A percentile compares a stretch with the other conserved stretches of the same genome.
Conservation (phyloP, 2,329 filamentous ascomycete species). For the Ilyonectria sp. region DNA sequence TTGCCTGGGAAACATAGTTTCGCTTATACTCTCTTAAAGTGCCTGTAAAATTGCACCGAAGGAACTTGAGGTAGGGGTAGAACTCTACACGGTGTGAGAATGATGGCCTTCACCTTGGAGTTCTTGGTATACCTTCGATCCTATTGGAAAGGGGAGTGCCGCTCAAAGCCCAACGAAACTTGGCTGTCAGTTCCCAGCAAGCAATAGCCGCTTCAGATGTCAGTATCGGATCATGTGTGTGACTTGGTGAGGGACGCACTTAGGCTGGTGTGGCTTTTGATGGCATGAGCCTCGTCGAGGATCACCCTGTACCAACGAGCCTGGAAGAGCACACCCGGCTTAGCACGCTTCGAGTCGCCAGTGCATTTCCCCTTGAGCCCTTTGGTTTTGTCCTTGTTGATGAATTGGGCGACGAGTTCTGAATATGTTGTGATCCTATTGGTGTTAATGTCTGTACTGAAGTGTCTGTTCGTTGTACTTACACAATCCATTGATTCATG, state of each 20-base stretch:
- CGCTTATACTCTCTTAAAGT: slow-evolving; percentile 21
- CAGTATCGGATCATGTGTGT: background rate
- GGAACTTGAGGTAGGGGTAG: slow-evolving; percentile 54
- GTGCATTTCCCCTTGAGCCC: slow-evolving; percentile 2
- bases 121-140: slow-evolving; percentile 44
- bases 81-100: slow-evolving; percentile 49
- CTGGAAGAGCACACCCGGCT: slow-evolving; percentile 36
- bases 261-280: slow-evolving; percentile 63
- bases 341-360: slow-evolving; percentile 57
- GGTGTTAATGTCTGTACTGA: slow-evolving; percentile 10
- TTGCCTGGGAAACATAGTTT: slow-evolving; percentile 40
- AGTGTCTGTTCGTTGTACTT: background rate
- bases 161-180: slow-evolving; percentile 53
- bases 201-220: slow-evolving; percentile 35
- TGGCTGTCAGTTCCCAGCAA: slow-evolving; percentile 41
- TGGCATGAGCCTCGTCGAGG: slow-evolving; percentile 70
- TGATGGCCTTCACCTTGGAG: fast-evolving
- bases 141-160: slow-evolving; percentile 56
- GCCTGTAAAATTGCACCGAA: slow-evolving; percentile 40
- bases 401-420: slow-evolving; percentile 43
- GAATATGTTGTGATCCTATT: slow-evolving; percentile 51
- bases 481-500: slow-evolving; percentile 18
- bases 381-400: background rate
- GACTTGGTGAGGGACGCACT: slow-evolving; percentile 43
- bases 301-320: slow-evolving; percentile 66